Evolutionary conservation across 2,329 filamentous ascomycete genomes (phyloP), one percentile per base, ranked within the genome.

Genomic region (Trichoderma atrobrunneum): DNA sequence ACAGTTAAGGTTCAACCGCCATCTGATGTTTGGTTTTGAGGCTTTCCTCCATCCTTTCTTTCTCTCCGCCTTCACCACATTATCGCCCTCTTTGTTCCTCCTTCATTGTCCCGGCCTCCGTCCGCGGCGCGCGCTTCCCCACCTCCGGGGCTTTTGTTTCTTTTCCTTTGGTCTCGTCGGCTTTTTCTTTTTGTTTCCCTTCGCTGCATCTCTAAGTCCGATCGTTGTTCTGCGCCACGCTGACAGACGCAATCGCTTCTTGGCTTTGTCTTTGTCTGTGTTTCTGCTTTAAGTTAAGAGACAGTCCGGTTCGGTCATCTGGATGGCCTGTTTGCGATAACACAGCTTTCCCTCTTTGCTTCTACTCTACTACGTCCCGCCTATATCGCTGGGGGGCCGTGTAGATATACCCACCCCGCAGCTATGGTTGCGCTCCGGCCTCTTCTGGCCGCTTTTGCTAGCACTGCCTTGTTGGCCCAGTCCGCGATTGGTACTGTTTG

Each of bases 341-440:
- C 48, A 64, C 36, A 7, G 32, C 26, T 54, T 59, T 4, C 21
- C n/a, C 51, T 60, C 51, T 10, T 24, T 72, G 32, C 60, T 56
- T 64, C 65, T 59, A 34, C 24, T 64, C 32, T 34, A 56, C 14
- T 39, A 24, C 51, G 57, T 68, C 74, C 76, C 56, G 59, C 7
- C 28, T 34, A 24, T 59, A 60, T 34, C 21, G 24, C 12, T 70
- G 70, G 36, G 14, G 63, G 60, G 57, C 36, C 43, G 36, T 61
- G 26, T 70, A 34, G 60, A 54, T 70, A 62, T 28, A 61, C 32
- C 26, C 39, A n/a, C 30, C 69, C 61, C 60, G 71, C 62, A 61
- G 74, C 51, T n/a, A 80, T 80, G 78, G 74, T 78, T 67, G 72
- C 73, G 43, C 71, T 79, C 51, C 74, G 75, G 69, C 76, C 76